A percentile compares a stretch with the other conserved stretches of the same genome.
These are phyloP conservation scores for Flaveria sonorensis DNA, from an alignment of 129 eudicot genomes.

Conservation along the genomic window DNA sequence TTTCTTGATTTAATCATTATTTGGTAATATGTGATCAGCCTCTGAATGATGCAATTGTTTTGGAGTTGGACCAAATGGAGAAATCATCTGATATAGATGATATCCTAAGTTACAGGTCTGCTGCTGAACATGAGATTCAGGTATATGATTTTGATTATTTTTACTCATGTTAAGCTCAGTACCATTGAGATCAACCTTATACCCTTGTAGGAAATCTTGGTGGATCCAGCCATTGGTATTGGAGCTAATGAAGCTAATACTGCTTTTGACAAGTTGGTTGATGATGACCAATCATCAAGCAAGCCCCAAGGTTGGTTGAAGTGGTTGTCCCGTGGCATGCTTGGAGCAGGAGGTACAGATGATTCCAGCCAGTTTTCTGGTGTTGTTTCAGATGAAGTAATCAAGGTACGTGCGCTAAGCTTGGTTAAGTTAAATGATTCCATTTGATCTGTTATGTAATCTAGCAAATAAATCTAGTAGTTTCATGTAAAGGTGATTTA, in stretches of 20 bases:
- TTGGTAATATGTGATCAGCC: slow-evolving; percentile 46
- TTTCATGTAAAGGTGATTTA: not conserved
- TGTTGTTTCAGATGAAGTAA: slow-evolving; percentile 91
- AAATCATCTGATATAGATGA: slow-evolving; percentile 81
- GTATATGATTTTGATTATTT: slow-evolving; percentile 47
- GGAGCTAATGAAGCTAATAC: slow-evolving; percentile 43
- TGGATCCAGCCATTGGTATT: slow-evolving; percentile 42
- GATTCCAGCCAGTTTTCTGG: slow-evolving; percentile 95
- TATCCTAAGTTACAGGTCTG: slow-evolving; percentile 74
- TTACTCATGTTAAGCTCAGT: slow-evolving; percentile 5
- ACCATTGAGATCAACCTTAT: slow-evolving; percentile 8
- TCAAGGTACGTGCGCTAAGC: slow-evolving; percentile 57
- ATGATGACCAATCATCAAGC: slow-evolving; percentile 56
- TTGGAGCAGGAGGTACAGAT: slow-evolving; percentile 98
- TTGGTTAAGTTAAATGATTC: slow-evolving; percentile 2
- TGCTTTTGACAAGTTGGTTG: slow-evolving; percentile 49
- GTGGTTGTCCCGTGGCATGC: slow-evolving; percentile 98
- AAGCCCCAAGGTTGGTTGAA: slow-evolving; percentile 96
- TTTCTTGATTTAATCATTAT: slow-evolving; percentile 19
- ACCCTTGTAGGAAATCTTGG: slow-evolving; percentile 56
- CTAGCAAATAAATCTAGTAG: not conserved
- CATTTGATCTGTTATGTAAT: slow-evolving; percentile 2
- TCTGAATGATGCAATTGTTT: slow-evolving; percentile 61
- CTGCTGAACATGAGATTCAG: slow-evolving; percentile 84
- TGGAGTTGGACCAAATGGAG: slow-evolving; percentile 84